Evolutionary conservation across 2,329 filamentous ascomycete genomes (phyloP).

Genomic region (Fusarium austroafricanum): DNA sequence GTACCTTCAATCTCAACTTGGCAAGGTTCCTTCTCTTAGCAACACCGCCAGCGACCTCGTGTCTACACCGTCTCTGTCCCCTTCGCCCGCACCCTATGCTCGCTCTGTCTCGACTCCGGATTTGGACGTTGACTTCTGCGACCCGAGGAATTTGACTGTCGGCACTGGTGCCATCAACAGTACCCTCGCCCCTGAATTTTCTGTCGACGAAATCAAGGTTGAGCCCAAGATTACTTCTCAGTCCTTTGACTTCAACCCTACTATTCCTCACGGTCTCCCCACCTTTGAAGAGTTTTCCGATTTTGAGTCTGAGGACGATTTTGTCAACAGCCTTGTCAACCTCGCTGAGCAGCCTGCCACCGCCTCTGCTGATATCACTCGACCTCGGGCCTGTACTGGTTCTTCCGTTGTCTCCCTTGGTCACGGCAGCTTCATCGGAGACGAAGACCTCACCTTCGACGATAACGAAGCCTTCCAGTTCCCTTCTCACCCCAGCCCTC

Average conservation of each 20-base stretch:
- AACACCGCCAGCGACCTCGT: constrained; percentile 76
- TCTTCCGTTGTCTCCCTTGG: constrained; percentile 76
- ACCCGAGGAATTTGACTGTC: constrained; percentile 89
- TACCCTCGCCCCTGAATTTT: constrained; percentile 69
- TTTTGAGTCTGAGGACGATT: constrained; percentile 91
- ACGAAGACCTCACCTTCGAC: constrained; percentile 81
- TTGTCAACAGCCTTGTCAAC: constrained; percentile 76
- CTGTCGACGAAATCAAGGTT: constrained; percentile 70
- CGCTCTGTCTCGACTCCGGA: constrained; percentile 72
- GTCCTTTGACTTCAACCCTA: constrained; percentile 64
- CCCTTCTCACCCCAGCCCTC: constrained; percentile 72
- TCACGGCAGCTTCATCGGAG: constrained; percentile 81
- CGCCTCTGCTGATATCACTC: constrained; percentile 67
- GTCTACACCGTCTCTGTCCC: constrained; percentile 84
- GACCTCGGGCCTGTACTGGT: constrained; percentile 75
- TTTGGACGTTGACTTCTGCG: constrained; percentile 85
- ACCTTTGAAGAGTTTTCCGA: constrained; percentile 89
- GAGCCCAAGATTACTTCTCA: constrained; percentile 61
- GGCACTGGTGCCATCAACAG: constrained; percentile 63
- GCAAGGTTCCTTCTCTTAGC: constrained; percentile 69
- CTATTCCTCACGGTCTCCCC: constrained; percentile 70
- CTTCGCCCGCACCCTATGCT: constrained; percentile 84
- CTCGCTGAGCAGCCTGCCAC: constrained; percentile 62
- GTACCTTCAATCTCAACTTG: constrained; percentile 61
- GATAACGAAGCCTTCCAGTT: constrained; percentile 72